These are phyloP conservation scores for Globisporangium cystogenes DNA, from an alignment of 352 stramenopile genomes.

Conservation along the genomic window DNA sequence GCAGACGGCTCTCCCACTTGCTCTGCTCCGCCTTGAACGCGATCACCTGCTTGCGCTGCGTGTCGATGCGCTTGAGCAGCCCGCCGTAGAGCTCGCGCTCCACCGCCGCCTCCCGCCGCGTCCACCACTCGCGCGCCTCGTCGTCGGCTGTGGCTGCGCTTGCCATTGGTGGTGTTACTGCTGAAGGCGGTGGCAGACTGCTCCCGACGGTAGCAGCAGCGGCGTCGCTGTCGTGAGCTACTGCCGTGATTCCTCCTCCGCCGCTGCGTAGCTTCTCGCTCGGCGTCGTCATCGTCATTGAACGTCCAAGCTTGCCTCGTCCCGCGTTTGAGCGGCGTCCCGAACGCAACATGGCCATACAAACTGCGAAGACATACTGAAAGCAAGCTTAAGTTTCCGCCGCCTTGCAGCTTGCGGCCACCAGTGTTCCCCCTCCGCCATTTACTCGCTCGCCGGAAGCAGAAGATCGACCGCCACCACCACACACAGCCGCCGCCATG, in stretches of 20 bases:
- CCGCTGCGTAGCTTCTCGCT: neutral
- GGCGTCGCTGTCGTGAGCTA: neutral
- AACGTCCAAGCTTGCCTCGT: neutral
- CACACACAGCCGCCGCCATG: constrained; percentile 27
- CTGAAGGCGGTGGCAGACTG: neutral
- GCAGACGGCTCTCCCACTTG: constrained; percentile 80
- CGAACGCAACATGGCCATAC: too few relatives aligned
- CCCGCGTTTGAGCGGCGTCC: too few relatives aligned
- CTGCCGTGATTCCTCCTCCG: too few relatives aligned
- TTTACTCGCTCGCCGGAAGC: neutral
- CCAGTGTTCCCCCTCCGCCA: neutral
- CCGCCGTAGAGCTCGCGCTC: constrained; percentile 42
- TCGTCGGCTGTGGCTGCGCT: constrained; percentile 12
- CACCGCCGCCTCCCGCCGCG: constrained; percentile 35
- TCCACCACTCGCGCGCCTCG: constrained; percentile 61
- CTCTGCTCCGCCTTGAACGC: constrained; percentile 78
- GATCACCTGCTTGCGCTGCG: constrained; percentile 61
- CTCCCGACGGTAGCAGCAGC: neutral
- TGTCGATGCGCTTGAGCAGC: constrained; percentile 67
- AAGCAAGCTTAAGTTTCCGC: too few relatives aligned
- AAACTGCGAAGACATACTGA: too few relatives aligned
- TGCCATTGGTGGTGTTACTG: neutral
- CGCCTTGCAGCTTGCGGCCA: neutral
- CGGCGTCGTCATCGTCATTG: too few relatives aligned
- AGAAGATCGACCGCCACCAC: constrained; percentile 11